phyloP scores from a whole-genome alignment of 352 stramenopile genomes.

The Aphanomyces astaci region DNA sequence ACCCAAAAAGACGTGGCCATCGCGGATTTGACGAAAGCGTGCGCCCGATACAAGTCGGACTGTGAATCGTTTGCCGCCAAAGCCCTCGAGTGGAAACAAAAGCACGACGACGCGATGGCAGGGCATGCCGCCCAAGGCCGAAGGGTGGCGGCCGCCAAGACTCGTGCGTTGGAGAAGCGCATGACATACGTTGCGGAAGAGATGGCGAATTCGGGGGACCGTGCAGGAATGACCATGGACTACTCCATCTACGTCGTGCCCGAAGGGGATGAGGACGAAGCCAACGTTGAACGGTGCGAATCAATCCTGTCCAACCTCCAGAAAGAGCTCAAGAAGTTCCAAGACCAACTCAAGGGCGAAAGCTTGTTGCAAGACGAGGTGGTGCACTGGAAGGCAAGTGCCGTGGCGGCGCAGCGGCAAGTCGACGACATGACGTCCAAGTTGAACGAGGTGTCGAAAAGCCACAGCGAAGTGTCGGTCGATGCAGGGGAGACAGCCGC shows the following conservation, averaged over 20 bases:
- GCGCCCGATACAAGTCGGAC: conserved; percentile 10
- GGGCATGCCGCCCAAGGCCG: neutral
- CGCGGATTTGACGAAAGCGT: conserved; percentile 9
- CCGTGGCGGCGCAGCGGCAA: neutral
- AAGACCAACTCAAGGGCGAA: neutral
- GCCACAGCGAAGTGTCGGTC: conserved; percentile 6
- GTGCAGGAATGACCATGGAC: neutral
- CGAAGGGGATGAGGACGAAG: neutral
- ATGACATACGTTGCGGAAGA: conserved; percentile 2
- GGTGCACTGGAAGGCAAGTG: neutral
- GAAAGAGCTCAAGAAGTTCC: conserved; percentile 14
- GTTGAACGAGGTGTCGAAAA: conserved; percentile 1
- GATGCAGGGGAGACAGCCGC: neutral
- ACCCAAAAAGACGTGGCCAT: neutral
- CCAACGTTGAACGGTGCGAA: conserved; percentile 10
- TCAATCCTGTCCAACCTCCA: neutral
- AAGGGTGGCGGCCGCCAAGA: neutral
- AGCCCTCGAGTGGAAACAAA: conserved; percentile 9
- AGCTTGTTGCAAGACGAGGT: neutral
- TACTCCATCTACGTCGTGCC: neutral
- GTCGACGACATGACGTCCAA: conserved; percentile 4
- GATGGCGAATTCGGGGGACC: neutral
- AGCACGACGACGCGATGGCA: neutral
- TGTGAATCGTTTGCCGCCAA: conserved; percentile 13
- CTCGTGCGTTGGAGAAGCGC: neutral